Base-by-base conservation (phyloP, 2,329 filamentous ascomycete genomes). In the Metarhizium album region DNA sequence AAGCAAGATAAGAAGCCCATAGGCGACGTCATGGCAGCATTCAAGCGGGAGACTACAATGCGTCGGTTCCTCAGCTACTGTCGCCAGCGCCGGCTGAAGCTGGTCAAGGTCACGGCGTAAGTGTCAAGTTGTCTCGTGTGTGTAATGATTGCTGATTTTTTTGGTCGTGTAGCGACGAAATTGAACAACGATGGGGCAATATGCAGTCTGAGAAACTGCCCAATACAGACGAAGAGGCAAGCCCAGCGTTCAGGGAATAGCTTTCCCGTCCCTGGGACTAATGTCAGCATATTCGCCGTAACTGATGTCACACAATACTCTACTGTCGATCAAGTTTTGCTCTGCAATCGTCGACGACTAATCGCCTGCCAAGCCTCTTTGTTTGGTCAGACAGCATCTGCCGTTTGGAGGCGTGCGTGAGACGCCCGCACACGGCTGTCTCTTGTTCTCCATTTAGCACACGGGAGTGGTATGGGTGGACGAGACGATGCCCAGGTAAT, bases 21-120 rank as follows among this genome's bases (percentile, higher is more conserved):
- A 5, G 74, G 74, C 2, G 67, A 75, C 42, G 59, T 80, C 2
- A 65, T 80, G 55, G 74, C 72, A 6, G 62, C 69, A 50, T 80
- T 81, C 56, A 76, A 76, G 60, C 62, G 77, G 5, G 68, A 72
- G 55, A 67, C 74, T 20, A 79, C 77, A 4, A 75, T 78, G 65
- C 65, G 68, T 51, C 67, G 78, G 2, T 78, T 81, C 54, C 59
- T 80, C 45, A 57, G 60, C 20, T 76, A 79, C 52, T 67, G 72
- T 38, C 64, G 66, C 52, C 67, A 67, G 54, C 72, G 70, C 61
- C 68, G 67, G 1, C 59, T 79, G 6, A 63, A 58, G 42, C 54
- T 78, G 45, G 58, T 66, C 2, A 70, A 71, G 56, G 63, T 62
- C 1, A 60, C 64, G 11, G 53, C 54, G 76, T 79, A 59, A 65